Percentiles rank a stretch among this genome's conserved stretches.
phyloP scores from a whole-genome alignment of 345 rosid genomes.

The Carallia pectinifolia region DNA sequence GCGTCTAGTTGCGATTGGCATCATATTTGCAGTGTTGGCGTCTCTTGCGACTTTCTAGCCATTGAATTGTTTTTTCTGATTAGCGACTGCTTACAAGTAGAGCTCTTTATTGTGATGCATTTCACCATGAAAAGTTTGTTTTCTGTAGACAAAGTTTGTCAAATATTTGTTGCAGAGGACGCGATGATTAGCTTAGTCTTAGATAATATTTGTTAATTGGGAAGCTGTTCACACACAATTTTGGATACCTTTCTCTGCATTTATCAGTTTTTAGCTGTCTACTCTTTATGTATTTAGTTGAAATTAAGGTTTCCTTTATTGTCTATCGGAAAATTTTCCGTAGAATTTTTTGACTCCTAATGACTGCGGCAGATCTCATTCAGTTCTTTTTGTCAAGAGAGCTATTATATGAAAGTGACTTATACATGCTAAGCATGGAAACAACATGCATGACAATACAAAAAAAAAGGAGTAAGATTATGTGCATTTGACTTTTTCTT shows the following conservation, averaged over 20 bases:
- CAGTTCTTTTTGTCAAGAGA: too few relatives aligned
- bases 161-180: neutral
- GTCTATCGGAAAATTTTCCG: too few relatives aligned
- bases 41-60: slow-evolving; percentile 15
- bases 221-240: neutral
- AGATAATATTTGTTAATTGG: neutral
- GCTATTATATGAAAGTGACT: too few relatives aligned
- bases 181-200: neutral
- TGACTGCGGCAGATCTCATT: too few relatives aligned
- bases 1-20: slow-evolving; percentile 10
- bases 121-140: neutral
- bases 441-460: too few relatives aligned
- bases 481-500: too few relatives aligned
- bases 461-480: too few relatives aligned
- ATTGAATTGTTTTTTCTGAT: neutral
- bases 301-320: too few relatives aligned
- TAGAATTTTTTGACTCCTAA: too few relatives aligned
- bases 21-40: slow-evolving; percentile 11
- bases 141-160: neutral
- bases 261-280: neutral
- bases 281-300: too few relatives aligned
- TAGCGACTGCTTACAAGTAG: neutral
- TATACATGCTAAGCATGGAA: too few relatives aligned
- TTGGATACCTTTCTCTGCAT: slow-evolving; percentile 14
- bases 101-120: neutral